Percentiles rank a stretch among this genome's conserved stretches.
phyloP scores from a whole-genome alignment of 2,329 filamentous ascomycete genomes.

The Pseudogymnoascus sp. region DNA sequence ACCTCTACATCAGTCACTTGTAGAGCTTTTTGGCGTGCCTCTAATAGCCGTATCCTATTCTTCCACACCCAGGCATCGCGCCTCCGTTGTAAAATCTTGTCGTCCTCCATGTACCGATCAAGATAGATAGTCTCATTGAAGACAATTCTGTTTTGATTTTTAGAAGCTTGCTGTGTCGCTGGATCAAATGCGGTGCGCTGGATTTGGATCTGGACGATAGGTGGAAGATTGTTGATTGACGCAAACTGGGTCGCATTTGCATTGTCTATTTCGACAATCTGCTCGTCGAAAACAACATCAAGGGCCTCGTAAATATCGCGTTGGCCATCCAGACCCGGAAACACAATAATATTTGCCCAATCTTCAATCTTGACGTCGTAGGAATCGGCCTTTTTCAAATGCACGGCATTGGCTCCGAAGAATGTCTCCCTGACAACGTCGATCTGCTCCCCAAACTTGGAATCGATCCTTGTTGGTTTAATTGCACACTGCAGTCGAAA shows the following conservation, averaged over 20 bases:
- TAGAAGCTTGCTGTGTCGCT: slow-evolving; percentile 49
- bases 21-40: slow-evolving; percentile 29
- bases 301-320: slow-evolving; percentile 75
- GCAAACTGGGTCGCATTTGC: slow-evolving; percentile 53
- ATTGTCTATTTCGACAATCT: slow-evolving; percentile 61
- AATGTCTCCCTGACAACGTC: slow-evolving; percentile 70
- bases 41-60: slow-evolving; percentile 48
- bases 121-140: slow-evolving; percentile 78
- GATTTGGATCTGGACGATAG: slow-evolving; percentile 81
- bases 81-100: slow-evolving; percentile 53
- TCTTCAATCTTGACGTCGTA: slow-evolving; percentile 35
- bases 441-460: slow-evolving; percentile 62
- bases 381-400: slow-evolving; percentile 42
- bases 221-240: slow-evolving; percentile 67
- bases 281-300: slow-evolving; percentile 74
- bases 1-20: slow-evolving; percentile 18
- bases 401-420: slow-evolving; percentile 53
- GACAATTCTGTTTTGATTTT: slow-evolving; percentile 68
- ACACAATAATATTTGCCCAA: slow-evolving; percentile 50
- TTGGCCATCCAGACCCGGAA: slow-evolving; percentile 39
- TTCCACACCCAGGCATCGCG: slow-evolving; percentile 69
- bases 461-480: slow-evolving; percentile 54
- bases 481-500: slow-evolving; percentile 88
- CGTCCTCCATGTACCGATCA: slow-evolving; percentile 75
- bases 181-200: slow-evolving; percentile 70